Evolutionary conservation across 163 green algal genomes (phyloP), one percentile per base, ranked within the genome.

Genomic region (Scenedesmus sp.): DNA sequence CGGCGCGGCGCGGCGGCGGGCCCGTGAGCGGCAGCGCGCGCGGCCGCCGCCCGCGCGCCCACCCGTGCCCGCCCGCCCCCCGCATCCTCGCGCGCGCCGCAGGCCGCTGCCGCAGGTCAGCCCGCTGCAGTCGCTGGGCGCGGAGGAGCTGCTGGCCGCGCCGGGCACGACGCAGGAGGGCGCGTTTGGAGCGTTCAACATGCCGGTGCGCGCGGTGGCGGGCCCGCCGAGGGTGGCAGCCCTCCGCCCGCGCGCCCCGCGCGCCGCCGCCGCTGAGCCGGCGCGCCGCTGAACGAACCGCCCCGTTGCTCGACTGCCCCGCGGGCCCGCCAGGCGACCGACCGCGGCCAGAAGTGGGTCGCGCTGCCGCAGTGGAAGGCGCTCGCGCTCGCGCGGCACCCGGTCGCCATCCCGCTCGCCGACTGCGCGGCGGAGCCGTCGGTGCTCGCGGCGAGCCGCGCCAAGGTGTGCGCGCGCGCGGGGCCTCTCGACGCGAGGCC

Each of bases 331-430:
- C n/a, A 77, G 69, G 28, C 34, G 24, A 22, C 36, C 20, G 17
- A 6, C 42, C 24, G 4, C 29, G 2, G 34, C 22, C 78, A 88
- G 34, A 82, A 75, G 53, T 83, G 75, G 75, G 75, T 83, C 81
- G 84, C 83, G 29, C 77, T 95, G 75, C 91, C 91, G 15, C 83
- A 88, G 56, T 96, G 89, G 90, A 89, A 87, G 36, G 76, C 87
- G 13, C 77, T 96, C 48, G 67, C 87, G 57, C 78, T 92, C 56
- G 85, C 88, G 20, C 70, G 66, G 0, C 67, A 85, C 26, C 91
- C 91, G 0, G 85, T 94, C 60, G 91, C 84, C 0, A 66, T 96
- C 1, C 76, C 65, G 1, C 29, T 96, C 3, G 4, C 66, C 2
- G 85, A 96, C 81, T 94, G 89, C 67, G 22, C 75, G 3, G 24